Percentiles rank a stretch among this genome's conserved stretches.
These are phyloP conservation scores for Hypholoma fasciculare DNA, from an alignment of 768 basidiomycete genomes.

Conservation along the genomic window DNA sequence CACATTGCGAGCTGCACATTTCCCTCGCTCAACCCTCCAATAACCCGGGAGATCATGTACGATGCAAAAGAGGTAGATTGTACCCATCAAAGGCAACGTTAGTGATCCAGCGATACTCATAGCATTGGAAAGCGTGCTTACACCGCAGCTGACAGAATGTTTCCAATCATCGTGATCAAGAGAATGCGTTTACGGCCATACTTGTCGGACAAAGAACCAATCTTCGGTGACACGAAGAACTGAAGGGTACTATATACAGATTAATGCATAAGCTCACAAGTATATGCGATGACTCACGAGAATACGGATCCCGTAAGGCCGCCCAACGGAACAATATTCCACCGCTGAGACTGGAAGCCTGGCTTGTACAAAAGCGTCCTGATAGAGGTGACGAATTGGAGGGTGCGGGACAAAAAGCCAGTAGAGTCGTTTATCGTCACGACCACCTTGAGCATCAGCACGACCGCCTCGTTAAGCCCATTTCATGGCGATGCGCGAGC, in stretches of 20 bases:
- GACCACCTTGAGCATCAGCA: constrained; percentile 43
- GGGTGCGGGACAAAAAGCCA: constrained; percentile 73
- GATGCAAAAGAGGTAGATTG: constrained; percentile 88
- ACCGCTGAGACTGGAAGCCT: constrained; percentile 64
- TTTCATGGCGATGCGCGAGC: constrained; percentile 77
- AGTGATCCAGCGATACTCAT: background rate
- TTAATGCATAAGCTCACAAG: constrained; percentile 16
- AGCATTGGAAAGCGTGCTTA: constrained; percentile 37
- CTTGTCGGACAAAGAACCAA: constrained; percentile 84
- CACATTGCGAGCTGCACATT: constrained; percentile 97
- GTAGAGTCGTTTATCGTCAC: constrained; percentile 50
- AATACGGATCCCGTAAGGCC: constrained; percentile 94
- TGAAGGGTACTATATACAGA: constrained; percentile 66
- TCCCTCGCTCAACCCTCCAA: constrained; percentile 94
- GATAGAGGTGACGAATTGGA: constrained; percentile 64
- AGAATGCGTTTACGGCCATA: constrained; percentile 87
- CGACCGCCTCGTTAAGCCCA: constrained; percentile 64
- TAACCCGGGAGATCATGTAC: constrained; percentile 85
- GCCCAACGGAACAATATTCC: constrained; percentile 96
- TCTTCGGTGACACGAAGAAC: constrained; percentile 79
- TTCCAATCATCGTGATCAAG: constrained; percentile 88
- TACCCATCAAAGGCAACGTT: constrained; percentile 58
- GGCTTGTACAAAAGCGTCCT: constrained; percentile 67
- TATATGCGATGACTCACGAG: constrained; percentile 56
- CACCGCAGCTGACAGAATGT: constrained; percentile 87